Base-by-base conservation (phyloP, 192 early-diverging fungal genomes). In the Coemansia sp. region DNA sequence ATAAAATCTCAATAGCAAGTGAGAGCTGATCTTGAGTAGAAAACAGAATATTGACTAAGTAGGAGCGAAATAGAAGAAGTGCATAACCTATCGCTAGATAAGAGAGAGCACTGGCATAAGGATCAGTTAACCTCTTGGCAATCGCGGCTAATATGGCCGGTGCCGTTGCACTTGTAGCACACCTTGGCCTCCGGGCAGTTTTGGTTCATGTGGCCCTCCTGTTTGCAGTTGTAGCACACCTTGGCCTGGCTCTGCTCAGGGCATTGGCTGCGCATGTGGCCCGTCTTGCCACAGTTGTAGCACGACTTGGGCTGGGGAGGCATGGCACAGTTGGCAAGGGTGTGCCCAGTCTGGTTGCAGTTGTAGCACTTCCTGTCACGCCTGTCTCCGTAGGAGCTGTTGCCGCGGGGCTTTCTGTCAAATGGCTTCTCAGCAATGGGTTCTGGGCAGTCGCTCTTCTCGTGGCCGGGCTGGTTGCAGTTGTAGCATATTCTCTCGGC, bases 201-300 rank as follows among this genome's bases (percentile, higher is more conserved):
- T 18, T 75, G 67, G 57, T 57, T 63, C 62, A 80, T 72, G 64
- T 88, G 87, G 45, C 74, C 87, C 5, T 72, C 60, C 41, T 71
- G 23, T 14, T 68, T 56, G 68, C 87, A 88, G 74, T 84, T 86
- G 73, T 85, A 79, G 83, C 87, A 88, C 8, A 69, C 60, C 73
- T 68, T 84, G 66, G 56, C 73, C 71, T 64, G 66, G 58, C 61
- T 39, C 21, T 61, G 60, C 57, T 82, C 66, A 2, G 67, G 15
- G 66, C 88, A 89, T 2, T 81, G 73, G 56, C 53, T 68, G 30
- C 62, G 63, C 43, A 69, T 77, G 62, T 89, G 88, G 14, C 85
- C 86, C 11, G 33, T 6, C 59, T 83, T 36, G 63, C 71, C 69
- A 58, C 88, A 89, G 71, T 84, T 67, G 84, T 76, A 80, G 83